These are phyloP conservation scores for Verbena officinalis DNA, from an alignment of 257 asterid species.

Conservation along the genomic window DNA sequence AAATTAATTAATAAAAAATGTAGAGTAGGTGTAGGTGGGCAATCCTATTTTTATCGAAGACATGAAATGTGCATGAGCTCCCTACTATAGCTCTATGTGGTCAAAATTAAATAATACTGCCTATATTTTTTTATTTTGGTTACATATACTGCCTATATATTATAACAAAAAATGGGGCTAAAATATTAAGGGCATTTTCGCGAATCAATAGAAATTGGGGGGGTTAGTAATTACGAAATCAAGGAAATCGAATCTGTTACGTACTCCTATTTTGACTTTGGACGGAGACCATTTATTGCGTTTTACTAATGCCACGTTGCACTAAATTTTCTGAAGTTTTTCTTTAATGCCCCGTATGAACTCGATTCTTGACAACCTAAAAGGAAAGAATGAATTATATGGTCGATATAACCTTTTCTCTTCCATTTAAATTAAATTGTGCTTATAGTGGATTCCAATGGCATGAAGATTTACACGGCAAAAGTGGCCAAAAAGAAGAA, in stretches of 20 bases:
- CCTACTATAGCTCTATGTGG: not conserved
- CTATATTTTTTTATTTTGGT: not conserved
- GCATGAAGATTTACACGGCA: slow-evolving; percentile 19
- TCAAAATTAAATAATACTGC: no score
- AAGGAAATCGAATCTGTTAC: slow-evolving; percentile 9
- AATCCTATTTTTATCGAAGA: not conserved
- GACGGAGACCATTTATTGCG: not conserved
- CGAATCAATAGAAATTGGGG: not conserved
- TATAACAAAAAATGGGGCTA: not conserved
- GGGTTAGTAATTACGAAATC: not conserved
- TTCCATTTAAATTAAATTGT: not conserved
- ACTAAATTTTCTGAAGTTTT: not conserved
- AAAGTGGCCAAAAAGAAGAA: slow-evolving; percentile 4
- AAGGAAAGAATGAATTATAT: slow-evolving; percentile 23
- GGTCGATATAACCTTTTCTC: slow-evolving; percentile 8
- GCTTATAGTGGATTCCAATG: slow-evolving; percentile 6
- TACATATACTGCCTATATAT: not conserved
- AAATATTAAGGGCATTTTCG: slow-evolving; percentile 15
- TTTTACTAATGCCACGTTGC: slow-evolving; percentile 26
- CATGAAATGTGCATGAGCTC: not conserved
- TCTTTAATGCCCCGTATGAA: no score
- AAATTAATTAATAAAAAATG: no score
- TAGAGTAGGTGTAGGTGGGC: no score
- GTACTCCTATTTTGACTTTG: slow-evolving; percentile 10
- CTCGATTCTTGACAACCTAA: no score